phyloP scores from a whole-genome alignment of 257 asterid species.

The Solanum gandarillasii region DNA sequence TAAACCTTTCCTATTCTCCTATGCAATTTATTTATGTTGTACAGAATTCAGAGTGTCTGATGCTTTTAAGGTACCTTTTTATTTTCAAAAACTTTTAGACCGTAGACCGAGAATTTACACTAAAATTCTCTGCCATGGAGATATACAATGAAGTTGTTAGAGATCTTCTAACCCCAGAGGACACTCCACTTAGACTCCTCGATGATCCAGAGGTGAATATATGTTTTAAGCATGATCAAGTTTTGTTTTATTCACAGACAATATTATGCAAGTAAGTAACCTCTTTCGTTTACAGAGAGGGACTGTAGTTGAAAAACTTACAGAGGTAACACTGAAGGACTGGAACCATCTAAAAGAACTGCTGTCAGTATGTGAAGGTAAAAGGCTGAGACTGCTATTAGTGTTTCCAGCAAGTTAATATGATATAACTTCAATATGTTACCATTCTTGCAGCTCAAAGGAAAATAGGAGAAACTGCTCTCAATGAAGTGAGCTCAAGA shows the following conservation, averaged over 20 bases:
- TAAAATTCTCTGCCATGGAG: conserved; percentile 93
- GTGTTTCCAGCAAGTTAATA: background rate
- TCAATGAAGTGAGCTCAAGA: conserved; percentile 86
- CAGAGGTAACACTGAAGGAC: conserved; percentile 56
- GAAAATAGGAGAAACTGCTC: conserved; percentile 77
- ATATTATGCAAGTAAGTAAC: background rate
- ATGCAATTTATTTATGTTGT: background rate
- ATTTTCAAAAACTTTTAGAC: conserved; percentile 7
- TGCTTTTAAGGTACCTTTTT: background rate
- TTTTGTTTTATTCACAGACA: background rate
- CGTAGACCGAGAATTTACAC: conserved; percentile 29
- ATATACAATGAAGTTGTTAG: conserved; percentile 86
- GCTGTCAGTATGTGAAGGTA: conserved; percentile 66
- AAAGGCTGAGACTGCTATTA: conserved; percentile 1
- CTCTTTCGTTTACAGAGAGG: conserved; percentile 45
- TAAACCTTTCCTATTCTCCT: background rate
- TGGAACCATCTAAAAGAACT: conserved; percentile 56
- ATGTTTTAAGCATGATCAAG: background rate
- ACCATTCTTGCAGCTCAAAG: conserved; percentile 61
- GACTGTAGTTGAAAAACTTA: conserved; percentile 73
- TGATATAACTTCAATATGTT: background rate
- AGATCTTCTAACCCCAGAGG: conserved; percentile 64
- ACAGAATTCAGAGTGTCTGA: background rate
- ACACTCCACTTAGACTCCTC: conserved; percentile 63
- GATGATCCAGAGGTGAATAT: conserved; percentile 83